A percentile compares a stretch with the other conserved stretches of the same genome.
These are phyloP conservation scores for Pseudonitzschia multistriata DNA, from an alignment of 108 stramenopile species.

Conservation along the genomic window DNA sequence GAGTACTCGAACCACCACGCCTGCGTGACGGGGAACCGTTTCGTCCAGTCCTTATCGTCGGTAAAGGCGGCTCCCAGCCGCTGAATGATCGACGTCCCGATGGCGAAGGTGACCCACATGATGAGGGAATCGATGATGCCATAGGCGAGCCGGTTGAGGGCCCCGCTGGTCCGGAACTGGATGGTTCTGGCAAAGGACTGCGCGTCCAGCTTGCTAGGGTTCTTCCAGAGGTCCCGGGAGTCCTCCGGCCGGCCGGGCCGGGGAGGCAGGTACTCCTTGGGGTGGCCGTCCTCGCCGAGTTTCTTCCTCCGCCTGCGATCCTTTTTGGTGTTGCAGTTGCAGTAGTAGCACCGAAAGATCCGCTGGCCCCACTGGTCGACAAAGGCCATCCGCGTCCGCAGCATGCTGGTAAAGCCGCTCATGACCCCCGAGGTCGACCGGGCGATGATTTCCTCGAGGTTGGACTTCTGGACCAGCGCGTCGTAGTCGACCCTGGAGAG, in stretches of 20 bases:
- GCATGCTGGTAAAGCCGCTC: conserved; percentile 15
- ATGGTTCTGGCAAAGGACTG: conserved; percentile 14
- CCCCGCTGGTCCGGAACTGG: conserved; percentile 33
- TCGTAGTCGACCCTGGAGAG: conserved; percentile 30
- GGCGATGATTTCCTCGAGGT: conserved; percentile 35
- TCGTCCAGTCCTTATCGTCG: not conserved
- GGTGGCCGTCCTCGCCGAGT: not conserved
- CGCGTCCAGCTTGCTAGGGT: not conserved
- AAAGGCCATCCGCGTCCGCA: conserved; percentile 25
- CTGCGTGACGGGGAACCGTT: not conserved
- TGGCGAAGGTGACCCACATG: conserved; percentile 10
- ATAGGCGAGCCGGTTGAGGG: conserved; percentile 9
- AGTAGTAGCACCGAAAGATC: conserved; percentile 17
- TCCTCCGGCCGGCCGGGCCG: not conserved
- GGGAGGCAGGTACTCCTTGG: not conserved
- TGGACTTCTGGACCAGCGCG: conserved; percentile 19
- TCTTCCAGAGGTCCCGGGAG: not conserved
- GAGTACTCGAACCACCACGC: not conserved
- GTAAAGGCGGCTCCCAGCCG: not conserved
- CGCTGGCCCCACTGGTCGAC: conserved; percentile 31
- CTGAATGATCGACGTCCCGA: not conserved
- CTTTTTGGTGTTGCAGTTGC: not conserved
- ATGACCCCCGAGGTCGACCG: conserved; percentile 33
- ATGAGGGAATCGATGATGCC: conserved; percentile 18
- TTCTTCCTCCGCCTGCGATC: not conserved